phyloP scores from a whole-genome alignment of 106 monocot species.

The Cymbidium sinense region DNA sequence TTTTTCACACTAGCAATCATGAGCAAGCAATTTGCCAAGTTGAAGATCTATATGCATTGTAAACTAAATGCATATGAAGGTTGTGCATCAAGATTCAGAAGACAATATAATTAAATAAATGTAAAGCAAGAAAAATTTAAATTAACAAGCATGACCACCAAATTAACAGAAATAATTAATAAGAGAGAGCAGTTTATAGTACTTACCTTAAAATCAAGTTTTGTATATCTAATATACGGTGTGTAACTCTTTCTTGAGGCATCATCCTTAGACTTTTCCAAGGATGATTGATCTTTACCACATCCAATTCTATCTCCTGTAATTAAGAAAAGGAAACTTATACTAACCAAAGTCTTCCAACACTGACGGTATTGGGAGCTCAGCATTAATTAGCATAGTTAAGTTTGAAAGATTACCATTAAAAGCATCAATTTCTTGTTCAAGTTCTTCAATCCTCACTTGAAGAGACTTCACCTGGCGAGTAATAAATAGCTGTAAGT shows the following conservation, averaged over 20 bases:
- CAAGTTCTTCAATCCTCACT: constrained; percentile 45
- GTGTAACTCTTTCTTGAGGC: constrained; percentile 46
- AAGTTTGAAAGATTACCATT: constrained; percentile 1
- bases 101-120: not conserved
- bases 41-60: not conserved
- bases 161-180: not conserved
- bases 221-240: constrained; percentile 80
- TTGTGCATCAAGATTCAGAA: not conserved
- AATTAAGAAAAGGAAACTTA: not conserved
- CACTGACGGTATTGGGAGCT: not conserved
- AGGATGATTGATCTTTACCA: constrained; percentile 8
- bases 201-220: constrained; percentile 85
- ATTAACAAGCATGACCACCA: not conserved
- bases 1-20: not conserved
- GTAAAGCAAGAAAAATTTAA: not conserved
- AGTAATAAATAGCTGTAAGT: not conserved
- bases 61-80: not conserved
- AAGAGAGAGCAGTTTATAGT: not conserved
- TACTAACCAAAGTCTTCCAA: not conserved
- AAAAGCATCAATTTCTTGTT: constrained; percentile 17
- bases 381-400: not conserved
- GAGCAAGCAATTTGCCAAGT: not conserved
- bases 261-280: constrained; percentile 16
- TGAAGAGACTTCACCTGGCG: constrained; percentile 60
- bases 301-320: constrained; percentile 19